phyloP scores from a whole-genome alignment of 768 basidiomycete genomes.

The Pisolithus albus region DNA sequence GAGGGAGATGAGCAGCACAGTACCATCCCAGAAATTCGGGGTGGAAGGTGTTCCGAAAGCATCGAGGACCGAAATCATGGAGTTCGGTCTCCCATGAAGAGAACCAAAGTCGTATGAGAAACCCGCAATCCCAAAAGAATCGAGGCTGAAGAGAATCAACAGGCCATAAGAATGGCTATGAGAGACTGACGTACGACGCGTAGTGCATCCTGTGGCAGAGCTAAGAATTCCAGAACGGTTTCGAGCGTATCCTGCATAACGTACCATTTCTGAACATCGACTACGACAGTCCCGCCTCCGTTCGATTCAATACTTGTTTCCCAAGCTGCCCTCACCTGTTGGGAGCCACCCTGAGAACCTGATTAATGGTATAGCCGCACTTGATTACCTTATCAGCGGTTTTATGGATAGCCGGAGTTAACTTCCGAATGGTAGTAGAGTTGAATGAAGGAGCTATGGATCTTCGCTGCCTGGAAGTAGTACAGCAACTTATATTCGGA shows the following conservation, averaged over 20 bases:
- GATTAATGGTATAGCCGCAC: neutral
- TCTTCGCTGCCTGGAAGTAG: slow-evolving; percentile 22
- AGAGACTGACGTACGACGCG: slow-evolving; percentile 10
- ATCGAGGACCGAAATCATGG: slow-evolving; percentile 14
- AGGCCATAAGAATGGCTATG: neutral
- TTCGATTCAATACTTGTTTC: slow-evolving; percentile 12
- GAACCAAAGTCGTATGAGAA: slow-evolving; percentile 41
- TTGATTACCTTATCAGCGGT: slow-evolving; percentile 20
- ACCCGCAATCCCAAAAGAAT: slow-evolving; percentile 39
- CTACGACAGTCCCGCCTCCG: slow-evolving; percentile 12
- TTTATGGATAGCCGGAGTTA: slow-evolving; percentile 19
- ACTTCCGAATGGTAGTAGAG: slow-evolving; percentile 17
- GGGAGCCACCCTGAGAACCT: slow-evolving; percentile 8
- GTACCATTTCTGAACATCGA: slow-evolving; percentile 30
- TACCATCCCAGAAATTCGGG: no score
- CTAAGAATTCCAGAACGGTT: neutral
- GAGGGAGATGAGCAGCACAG: no score
- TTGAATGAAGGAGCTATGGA: slow-evolving; percentile 21
- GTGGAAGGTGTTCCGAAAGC: no score
- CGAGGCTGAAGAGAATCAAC: slow-evolving; percentile 26
- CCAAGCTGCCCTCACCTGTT: slow-evolving; percentile 22
- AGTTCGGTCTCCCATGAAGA: slow-evolving; percentile 29
- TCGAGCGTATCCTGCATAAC: neutral
- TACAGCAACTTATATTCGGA: no score
- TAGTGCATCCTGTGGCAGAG: slow-evolving; percentile 18